Percentiles rank a stretch among this genome's conserved stretches.
These are phyloP conservation scores for Cytospora leucostoma DNA, from an alignment of 2,329 filamentous ascomycete species.

Conservation along the genomic window DNA sequence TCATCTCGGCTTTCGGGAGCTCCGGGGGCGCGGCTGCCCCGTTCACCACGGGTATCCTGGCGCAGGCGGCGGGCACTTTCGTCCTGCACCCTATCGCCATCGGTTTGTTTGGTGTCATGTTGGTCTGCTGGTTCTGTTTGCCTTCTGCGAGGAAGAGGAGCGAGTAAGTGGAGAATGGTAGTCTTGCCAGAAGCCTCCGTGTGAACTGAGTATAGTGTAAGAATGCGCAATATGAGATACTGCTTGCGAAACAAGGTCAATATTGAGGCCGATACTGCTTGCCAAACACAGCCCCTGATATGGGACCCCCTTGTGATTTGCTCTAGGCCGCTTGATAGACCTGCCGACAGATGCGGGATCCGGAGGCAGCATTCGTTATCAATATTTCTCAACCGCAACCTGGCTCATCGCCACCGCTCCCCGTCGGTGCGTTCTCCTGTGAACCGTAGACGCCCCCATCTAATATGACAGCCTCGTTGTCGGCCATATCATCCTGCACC, in stretches of 20 bases:
- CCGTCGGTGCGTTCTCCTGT: conserved; percentile 26
- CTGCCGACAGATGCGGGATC: not conserved
- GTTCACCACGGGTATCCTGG: conserved; percentile 65
- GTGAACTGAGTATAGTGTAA: not conserved
- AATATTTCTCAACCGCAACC: conserved; percentile 38
- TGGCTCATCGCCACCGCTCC: conserved; percentile 40
- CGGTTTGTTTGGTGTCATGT: conserved; percentile 64
- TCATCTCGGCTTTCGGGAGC: conserved; percentile 70
- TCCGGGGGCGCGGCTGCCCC: conserved; percentile 68
- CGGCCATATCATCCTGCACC: conserved; percentile 60
- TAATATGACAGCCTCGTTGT: conserved; percentile 61
- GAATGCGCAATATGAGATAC: too few species aligned
- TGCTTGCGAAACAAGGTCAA: not conserved
- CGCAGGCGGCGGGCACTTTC: conserved; percentile 63
- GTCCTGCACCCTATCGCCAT: conserved; percentile 70
- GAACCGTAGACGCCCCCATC: conserved; percentile 57
- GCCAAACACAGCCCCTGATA: not conserved
- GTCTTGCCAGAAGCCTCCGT: not conserved
- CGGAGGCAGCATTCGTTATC: not conserved
- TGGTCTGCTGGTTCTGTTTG: conserved; percentile 63
- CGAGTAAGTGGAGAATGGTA: conserved; percentile 46
- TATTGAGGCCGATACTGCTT: not conserved
- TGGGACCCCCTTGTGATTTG: not conserved
- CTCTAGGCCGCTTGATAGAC: not conserved
- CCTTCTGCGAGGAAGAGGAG: conserved; percentile 60